Base-by-base conservation (phyloP, 2,329 filamentous ascomycete species). In the Venturia asperata region DNA sequence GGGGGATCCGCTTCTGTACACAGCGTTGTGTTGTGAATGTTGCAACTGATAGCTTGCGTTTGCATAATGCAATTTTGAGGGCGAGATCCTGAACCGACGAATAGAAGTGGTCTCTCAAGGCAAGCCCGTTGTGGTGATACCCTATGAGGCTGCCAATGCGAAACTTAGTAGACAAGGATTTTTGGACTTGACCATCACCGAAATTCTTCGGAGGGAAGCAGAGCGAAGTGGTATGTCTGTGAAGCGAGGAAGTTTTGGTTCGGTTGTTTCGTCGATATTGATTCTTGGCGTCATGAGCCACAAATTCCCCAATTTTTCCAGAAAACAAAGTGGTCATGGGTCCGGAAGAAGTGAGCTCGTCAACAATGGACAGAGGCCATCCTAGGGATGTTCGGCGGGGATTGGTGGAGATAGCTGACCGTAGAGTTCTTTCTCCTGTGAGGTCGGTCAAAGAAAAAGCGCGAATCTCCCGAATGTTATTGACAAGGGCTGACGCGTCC, bases 231-330 rank as follows among this genome's bases (percentile, higher is more conserved):
- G 52, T 56, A 30, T 24, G 52, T 24, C 7, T 58, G 21, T 34
- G 19, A 21, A 37, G 27, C 52, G n/a, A n/a, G n/a, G n/a, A n/a
- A n/a, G n/a, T n/a, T 5, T 39, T n/a, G 52, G 6, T 58, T 58
- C 30, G 27, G 30, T 9, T 37, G 52, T 58, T 58, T 58, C 27
- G 52, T 58, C 19, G 52, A 58, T 34, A 58, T 56, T 56, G 27
- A 19, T 34, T 34, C 49, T 30, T 13, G 24, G 49, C 49, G 30
- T 19, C 24, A 34, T 24, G 30, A 30, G 17, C 49, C 49, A 34
- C 24, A 55, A 9, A 13, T 17, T 47, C 21, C 34, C 17, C 24
- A 55, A 6, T 55, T 19, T 21, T 55, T 17, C 49, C 49, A 34
- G 27, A 30, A 30, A 2, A 19, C 30, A 52, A 52, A 52, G 11